Evolutionary conservation across 768 basidiomycete genomes (phyloP).

Genomic region (Boletus rufocinnamomeus): DNA sequence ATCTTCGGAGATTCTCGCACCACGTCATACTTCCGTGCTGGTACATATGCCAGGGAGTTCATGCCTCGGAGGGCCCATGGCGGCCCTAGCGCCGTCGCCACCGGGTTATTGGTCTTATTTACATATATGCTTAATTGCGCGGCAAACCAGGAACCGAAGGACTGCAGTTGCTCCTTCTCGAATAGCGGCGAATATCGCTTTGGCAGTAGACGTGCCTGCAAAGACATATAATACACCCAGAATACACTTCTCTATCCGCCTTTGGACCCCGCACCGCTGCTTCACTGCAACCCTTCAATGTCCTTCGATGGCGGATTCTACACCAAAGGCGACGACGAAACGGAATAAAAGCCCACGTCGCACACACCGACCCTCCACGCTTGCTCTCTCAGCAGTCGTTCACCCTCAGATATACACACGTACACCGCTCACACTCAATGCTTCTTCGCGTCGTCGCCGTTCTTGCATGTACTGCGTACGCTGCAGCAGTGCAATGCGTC

Average conservation of each 20-base stretch:
- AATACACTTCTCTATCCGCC: not conserved
- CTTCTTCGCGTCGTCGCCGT: not conserved
- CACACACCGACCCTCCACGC: no score
- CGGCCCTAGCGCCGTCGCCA: not conserved
- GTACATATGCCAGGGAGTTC: not conserved
- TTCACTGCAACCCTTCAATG: not conserved
- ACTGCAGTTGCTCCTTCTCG: not conserved
- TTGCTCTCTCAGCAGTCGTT: not conserved
- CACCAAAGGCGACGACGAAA: not conserved
- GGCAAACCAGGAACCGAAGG: not conserved
- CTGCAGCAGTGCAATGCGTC: not conserved
- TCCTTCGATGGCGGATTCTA: not conserved
- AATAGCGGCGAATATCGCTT: not conserved
- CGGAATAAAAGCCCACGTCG: not conserved
- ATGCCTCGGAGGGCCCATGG: not conserved
- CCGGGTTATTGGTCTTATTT: not conserved
- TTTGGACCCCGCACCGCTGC: not conserved
- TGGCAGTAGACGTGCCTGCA: not conserved
- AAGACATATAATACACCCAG: not conserved
- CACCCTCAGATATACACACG: not conserved
- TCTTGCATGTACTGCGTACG: slow-evolving; percentile 1
- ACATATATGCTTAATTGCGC: not conserved
- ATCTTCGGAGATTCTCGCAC: no score
- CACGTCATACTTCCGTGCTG: not conserved
- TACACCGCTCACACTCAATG: not conserved